Conservation (phyloP, 2,329 filamentous ascomycete genomes). For the Xylariaceae sp. region DNA sequence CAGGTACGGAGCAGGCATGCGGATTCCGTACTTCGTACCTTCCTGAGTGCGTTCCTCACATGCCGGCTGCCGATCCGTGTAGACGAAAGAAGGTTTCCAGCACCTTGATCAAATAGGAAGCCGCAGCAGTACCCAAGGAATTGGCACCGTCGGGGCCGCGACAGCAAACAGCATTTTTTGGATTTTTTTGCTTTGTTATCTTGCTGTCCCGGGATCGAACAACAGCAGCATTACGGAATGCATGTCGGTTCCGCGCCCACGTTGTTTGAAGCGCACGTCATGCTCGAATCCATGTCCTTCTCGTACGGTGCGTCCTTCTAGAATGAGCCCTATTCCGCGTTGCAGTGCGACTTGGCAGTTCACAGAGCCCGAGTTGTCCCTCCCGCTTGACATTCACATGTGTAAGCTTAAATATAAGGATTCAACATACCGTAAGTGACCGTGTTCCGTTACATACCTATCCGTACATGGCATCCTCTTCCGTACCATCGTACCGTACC, state of each 20-base stretch:
- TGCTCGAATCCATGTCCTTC: neutral
- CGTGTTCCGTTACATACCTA: too few species aligned
- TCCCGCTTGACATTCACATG: too few species aligned
- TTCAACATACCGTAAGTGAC: too few species aligned
- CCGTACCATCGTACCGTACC: too few species aligned
- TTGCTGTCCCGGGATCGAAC: neutral
- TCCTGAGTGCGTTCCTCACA: slow-evolving; percentile 6
- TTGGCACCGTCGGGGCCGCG: slow-evolving; percentile 13
- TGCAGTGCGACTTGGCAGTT: neutral
- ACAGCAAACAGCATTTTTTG: neutral
- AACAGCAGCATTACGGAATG: neutral
- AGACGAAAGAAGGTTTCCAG: slow-evolving; percentile 25
- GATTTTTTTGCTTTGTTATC: too few species aligned
- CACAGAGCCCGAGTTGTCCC: too few species aligned
- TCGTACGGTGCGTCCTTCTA: neutral
- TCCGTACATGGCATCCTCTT: too few species aligned
- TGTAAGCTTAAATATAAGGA: too few species aligned
- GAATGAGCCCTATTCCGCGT: neutral
- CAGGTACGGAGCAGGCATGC: neutral
- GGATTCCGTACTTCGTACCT: neutral
- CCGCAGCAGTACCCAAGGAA: slow-evolving; percentile 14
- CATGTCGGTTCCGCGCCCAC: neutral
- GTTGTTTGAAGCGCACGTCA: neutral
- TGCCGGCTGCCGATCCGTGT: slow-evolving; percentile 26
- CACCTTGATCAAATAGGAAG: slow-evolving; percentile 11